Evolutionary conservation across 345 rosid species (phyloP), one percentile per base, ranked within the genome.

Genomic region (Murraya paniculata): DNA sequence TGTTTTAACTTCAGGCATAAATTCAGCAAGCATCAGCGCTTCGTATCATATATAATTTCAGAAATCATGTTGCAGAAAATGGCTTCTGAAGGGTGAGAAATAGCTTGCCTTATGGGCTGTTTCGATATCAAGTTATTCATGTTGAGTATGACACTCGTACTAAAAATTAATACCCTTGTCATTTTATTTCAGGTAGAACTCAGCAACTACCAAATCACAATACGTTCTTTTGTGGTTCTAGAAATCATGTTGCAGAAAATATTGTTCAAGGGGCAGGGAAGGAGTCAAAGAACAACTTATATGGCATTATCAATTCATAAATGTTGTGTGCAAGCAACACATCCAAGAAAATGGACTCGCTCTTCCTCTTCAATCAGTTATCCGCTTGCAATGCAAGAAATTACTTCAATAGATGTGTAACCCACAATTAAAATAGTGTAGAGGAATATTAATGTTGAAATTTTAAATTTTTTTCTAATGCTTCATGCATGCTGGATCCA

Each of bases 61-160:
- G 25, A 71, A 53, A 71, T 53, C 74, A 71, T 53, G 27, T 71
- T 71, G 36, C 74, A 19, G 74, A 71, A 53, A 71, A 53, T 19
- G 21, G 9, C 7, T 8, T 8, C 31, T 9, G 2, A 10, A 6
- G 10, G 39, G 74, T 53, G 21, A 71, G 74, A 53, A 18, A 50
- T 18, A 53, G 27, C 74, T 50, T 30, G 19, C 28, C 41, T 53
- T 71, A 21, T 19, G 19, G 19, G 41, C 7, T 28, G 21, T 53
- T 71, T 53, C 74, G 30, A 10, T 19, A 53, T 71, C 53, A 38
- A 68, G 33, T 67, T 11, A 35, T 35, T 7, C 2, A 14, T 21
- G 6, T 50, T 8, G 61, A 8, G 27, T 30, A 8, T 21, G 39
- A 30, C 0, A 53, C 31, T 2, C 16, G 31, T 48, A 19, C 21